These are phyloP conservation scores for Pulveroboletus ravenelii DNA, from an alignment of 768 basidiomycete genomes.

Conservation along the genomic window DNA sequence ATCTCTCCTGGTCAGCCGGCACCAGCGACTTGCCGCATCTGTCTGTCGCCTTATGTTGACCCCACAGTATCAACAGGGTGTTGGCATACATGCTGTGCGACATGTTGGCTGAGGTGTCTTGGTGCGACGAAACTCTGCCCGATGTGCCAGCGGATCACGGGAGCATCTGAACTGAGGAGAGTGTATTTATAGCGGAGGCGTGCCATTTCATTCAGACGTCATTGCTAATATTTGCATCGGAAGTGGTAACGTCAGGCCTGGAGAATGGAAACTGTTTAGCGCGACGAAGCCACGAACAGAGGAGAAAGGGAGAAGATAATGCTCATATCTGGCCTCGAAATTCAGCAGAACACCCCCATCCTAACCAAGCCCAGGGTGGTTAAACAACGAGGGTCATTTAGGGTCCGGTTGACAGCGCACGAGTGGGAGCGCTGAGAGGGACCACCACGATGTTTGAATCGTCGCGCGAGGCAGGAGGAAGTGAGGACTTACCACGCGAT, in stretches of 20 bases:
- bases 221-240: conserved; percentile 1
- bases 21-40: conserved; percentile 61
- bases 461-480: conserved; percentile 5
- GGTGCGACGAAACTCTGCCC: conserved; percentile 80
- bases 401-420: conserved; percentile 14
- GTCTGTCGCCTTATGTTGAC: conserved; percentile 71
- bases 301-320: background rate
- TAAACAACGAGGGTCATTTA: conserved; percentile 38
- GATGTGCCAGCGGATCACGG: conserved; percentile 83
- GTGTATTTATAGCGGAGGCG: conserved; percentile 53
- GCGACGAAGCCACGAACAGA: background rate
- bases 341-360: conserved; percentile 47
- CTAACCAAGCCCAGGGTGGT: conserved; percentile 50
- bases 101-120: conserved; percentile 82
- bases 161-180: conserved; percentile 67
- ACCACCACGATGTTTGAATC: conserved; percentile 75
- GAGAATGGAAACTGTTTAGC: conserved; percentile 2
- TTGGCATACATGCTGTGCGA: conserved; percentile 82
- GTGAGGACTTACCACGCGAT: conserved; percentile 27
- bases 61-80: conserved; percentile 80
- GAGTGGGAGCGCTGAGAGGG: conserved; percentile 16
- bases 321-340: conserved; percentile 89
- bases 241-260: background rate
- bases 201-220: background rate
- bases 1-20: conserved; percentile 12